Evolutionary conservation across 345 rosid genomes (phyloP).

Genomic region (Populus alba): DNA sequence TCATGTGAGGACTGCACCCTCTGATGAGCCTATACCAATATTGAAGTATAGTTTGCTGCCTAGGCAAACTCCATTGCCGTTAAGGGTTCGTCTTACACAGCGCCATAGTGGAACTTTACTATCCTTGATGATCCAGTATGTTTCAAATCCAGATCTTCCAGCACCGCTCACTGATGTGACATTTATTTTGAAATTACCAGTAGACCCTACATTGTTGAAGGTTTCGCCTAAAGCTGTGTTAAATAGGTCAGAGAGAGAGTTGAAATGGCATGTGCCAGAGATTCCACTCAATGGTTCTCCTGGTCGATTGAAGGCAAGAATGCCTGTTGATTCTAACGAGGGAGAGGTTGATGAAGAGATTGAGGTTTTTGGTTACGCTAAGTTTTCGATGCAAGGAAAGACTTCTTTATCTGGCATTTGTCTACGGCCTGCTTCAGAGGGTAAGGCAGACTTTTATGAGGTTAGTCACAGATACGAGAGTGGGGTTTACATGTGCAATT

Average conservation of each 20-base stretch:
- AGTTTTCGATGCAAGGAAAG: conserved; percentile 66
- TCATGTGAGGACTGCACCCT: conserved; percentile 84
- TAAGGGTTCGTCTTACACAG: conserved; percentile 78
- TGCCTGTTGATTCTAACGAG: conserved; percentile 72
- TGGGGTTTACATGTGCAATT: conserved; percentile 76
- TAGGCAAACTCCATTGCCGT: conserved; percentile 76
- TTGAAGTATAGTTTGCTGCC: conserved; percentile 88
- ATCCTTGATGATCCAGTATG: conserved; percentile 96
- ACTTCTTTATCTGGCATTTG: conserved; percentile 65
- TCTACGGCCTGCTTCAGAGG: conserved; percentile 68
- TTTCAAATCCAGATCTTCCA: conserved; percentile 70
- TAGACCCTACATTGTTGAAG: conserved; percentile 88
- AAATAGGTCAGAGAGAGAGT: conserved; percentile 76
- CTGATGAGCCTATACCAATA: conserved; percentile 87
- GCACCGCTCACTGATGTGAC: conserved; percentile 67
- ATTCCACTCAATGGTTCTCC: conserved; percentile 70
- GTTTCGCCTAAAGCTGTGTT: conserved; percentile 90
- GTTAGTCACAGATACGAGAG: conserved; percentile 74
- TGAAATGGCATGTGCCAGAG: conserved; percentile 91
- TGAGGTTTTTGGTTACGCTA: conserved; percentile 69
- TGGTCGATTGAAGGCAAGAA: conserved; percentile 73
- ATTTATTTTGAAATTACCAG: conserved; percentile 81
- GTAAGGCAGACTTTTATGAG: conserved; percentile 76
- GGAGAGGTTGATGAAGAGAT: conserved; percentile 66
- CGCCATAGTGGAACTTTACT: conserved; percentile 88